Base-by-base conservation (phyloP, 352 stramenopile genomes). In the Pythium monospermum region DNA sequence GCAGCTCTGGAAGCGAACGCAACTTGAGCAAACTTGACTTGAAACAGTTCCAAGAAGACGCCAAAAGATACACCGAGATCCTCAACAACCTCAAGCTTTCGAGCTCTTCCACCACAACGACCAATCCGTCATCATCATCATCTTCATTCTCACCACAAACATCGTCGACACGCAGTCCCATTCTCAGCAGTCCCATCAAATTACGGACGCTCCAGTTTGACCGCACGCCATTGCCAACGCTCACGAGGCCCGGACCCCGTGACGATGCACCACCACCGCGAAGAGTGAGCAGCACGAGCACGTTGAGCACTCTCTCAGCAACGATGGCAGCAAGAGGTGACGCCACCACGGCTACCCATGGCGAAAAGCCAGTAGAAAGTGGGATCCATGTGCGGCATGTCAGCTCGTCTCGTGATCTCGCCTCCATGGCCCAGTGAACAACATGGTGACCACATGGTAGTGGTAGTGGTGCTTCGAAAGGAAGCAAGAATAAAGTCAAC, bases 11-110 rank as follows among this genome's bases (percentile, higher is more conserved):
- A 15, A 68, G 60, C 31, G 57, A 67, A 12, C 41, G 50, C n/a
- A 60, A 67, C 18, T 53, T 62, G 31, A 71, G 73, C 39, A 76
- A 81, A 22, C 44, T 90, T 27, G 81, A 87, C 40, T 57, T 89
- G 5, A 87, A 87, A 59, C 76, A 82, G 22, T 88, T 87, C 52
- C 72, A 87, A 32, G 76, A 76, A 2, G 77, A 89, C 53, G 76
- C 76, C 22, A 76, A 81, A 46, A 76, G 83, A 47, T 91, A 87
- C 65, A 73, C 73, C 3, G 79, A 91, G 54, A 85, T 91, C 42
- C 51, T 91, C 21, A 68, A 75, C 53, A 83, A 83, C 19, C 69
- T 91, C 38, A 87, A 86, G 53, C 69, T 83, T 22, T 56, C 66
- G 16, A 81, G 73, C 0, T 19, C 25, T 8, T 15, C 31, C 19